These are phyloP conservation scores for Ilyonectria destructans DNA, from an alignment of 2,329 filamentous ascomycete species.

Conservation along the genomic window DNA sequence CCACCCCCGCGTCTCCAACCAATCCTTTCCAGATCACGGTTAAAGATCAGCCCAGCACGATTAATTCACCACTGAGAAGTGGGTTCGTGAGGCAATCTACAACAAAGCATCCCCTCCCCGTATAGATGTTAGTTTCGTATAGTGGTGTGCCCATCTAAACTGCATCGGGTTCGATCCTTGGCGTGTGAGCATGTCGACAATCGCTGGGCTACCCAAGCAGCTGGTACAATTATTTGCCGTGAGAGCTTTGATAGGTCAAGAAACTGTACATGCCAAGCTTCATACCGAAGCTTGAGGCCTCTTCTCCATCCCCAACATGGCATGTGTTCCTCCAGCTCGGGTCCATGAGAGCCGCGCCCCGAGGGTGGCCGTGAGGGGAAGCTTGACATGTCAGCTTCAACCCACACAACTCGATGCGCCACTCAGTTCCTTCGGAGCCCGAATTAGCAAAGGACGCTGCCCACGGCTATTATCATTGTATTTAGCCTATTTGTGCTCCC, in stretches of 20 bases:
- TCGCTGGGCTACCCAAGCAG: background rate
- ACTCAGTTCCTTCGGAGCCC: background rate
- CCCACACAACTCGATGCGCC: background rate
- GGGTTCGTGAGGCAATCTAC: background rate
- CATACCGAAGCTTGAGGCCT: background rate
- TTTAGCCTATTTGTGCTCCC: slow-evolving; percentile 23
- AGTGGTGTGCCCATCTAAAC: background rate
- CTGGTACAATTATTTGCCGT: background rate
- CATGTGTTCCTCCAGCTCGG: background rate
- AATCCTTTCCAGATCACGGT: slow-evolving; percentile 21
- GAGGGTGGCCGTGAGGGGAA: background rate
- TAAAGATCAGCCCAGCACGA: background rate
- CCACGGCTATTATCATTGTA: slow-evolving; percentile 13
- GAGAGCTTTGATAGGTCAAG: background rate
- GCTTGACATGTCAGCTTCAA: background rate
- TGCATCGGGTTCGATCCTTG: background rate
- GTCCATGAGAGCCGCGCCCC: background rate
- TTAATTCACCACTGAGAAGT: background rate
- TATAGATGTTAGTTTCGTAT: background rate
- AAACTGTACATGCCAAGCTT: background rate
- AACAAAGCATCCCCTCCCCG: background rate
- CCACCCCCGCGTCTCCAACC: slow-evolving; percentile 15
- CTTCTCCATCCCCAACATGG: background rate
- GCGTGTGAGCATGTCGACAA: no score
- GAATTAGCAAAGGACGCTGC: background rate